Percentiles rank a stretch among this genome's conserved stretches.
Evolutionary conservation across 352 stramenopile species (phyloP).

Genomic region (Pseudoperonospora humuli): DNA sequence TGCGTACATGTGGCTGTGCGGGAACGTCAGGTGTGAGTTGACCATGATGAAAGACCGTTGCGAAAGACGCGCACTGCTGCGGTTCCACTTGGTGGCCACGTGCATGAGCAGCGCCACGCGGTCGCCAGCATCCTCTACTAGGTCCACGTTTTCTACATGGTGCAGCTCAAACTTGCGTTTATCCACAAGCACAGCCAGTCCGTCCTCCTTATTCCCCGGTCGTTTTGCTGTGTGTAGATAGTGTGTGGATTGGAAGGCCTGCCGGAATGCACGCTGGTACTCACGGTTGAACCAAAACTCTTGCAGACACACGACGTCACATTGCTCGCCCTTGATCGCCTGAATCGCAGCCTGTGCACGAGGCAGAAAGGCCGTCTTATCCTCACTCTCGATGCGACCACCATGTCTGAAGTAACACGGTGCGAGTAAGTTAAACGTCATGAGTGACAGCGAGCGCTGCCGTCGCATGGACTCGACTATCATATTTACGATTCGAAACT

Average conservation of each 20-base stretch:
- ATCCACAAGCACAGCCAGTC: slow-evolving; percentile 70
- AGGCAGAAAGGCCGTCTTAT: slow-evolving; percentile 51
- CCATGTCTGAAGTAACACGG: slow-evolving; percentile 85
- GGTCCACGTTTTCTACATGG: slow-evolving; percentile 67
- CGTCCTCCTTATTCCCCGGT: slow-evolving; percentile 73
- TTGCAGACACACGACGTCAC: slow-evolving; percentile 76
- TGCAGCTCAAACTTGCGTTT: slow-evolving; percentile 74
- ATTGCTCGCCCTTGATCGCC: slow-evolving; percentile 62
- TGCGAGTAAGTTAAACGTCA: slow-evolving; percentile 85
- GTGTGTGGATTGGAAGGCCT: slow-evolving; percentile 52
- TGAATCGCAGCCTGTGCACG: slow-evolving; percentile 64
- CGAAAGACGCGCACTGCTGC: slow-evolving; percentile 28
- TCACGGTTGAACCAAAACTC: slow-evolving; percentile 80
- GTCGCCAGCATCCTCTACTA: slow-evolving; percentile 66
- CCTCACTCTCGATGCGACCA: slow-evolving; percentile 57
- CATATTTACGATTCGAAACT: slow-evolving; percentile 10
- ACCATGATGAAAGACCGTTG: slow-evolving; percentile 74
- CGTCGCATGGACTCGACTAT: slow-evolving; percentile 24
- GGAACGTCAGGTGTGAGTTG: slow-evolving; percentile 83
- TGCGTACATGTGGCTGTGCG: slow-evolving; percentile 71
- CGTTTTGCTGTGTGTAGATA: slow-evolving; percentile 71
- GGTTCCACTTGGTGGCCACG: slow-evolving; percentile 76
- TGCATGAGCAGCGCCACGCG: slow-evolving; percentile 80
- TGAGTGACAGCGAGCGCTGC: slow-evolving; percentile 49
- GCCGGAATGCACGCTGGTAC: slow-evolving; percentile 64